Evolutionary conservation across 116 monocot genomes (phyloP).

Genomic region (Trichopus zeylanicus): DNA sequence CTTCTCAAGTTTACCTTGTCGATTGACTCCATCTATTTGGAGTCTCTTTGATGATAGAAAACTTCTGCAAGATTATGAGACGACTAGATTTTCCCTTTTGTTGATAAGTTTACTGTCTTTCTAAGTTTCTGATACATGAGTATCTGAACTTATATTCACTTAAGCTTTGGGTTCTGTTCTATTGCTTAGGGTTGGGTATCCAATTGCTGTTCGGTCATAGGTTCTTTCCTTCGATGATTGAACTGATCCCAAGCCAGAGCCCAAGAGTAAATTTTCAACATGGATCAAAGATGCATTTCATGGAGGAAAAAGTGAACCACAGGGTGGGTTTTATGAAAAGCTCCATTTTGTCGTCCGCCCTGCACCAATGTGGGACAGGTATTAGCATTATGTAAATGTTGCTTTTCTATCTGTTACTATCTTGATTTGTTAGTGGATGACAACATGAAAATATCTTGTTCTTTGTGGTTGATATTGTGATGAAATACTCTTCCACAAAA

Average conservation of each 20-base stretch:
- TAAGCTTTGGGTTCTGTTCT: slow-evolving; percentile 4
- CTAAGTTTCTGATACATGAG: background rate
- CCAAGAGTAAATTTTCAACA: slow-evolving; percentile 32
- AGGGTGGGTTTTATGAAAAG: slow-evolving; percentile 51
- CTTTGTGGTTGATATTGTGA: no score
- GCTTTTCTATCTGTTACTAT: background rate
- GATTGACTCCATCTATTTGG: no score
- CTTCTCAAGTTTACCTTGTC: no score
- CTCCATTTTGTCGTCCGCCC: slow-evolving; percentile 64
- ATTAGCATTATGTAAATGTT: background rate
- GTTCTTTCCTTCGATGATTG: slow-evolving; percentile 68
- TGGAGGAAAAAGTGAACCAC: slow-evolving; percentile 41
- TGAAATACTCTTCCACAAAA: no score
- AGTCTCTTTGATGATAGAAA: no score
- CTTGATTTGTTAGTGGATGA: no score
- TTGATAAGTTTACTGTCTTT: no score
- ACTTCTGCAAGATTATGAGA: no score
- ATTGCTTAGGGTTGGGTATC: slow-evolving; percentile 43
- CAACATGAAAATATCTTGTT: no score
- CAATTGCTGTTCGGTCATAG: slow-evolving; percentile 57
- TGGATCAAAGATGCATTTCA: slow-evolving; percentile 86
- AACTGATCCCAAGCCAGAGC: slow-evolving; percentile 51
- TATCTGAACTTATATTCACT: slow-evolving; percentile 6
- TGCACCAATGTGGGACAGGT: slow-evolving; percentile 97
- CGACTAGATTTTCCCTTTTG: no score